Evolutionary conservation across 805 yeast species (phyloP).

Genomic region (Zygosaccharomyces bailii): DNA sequence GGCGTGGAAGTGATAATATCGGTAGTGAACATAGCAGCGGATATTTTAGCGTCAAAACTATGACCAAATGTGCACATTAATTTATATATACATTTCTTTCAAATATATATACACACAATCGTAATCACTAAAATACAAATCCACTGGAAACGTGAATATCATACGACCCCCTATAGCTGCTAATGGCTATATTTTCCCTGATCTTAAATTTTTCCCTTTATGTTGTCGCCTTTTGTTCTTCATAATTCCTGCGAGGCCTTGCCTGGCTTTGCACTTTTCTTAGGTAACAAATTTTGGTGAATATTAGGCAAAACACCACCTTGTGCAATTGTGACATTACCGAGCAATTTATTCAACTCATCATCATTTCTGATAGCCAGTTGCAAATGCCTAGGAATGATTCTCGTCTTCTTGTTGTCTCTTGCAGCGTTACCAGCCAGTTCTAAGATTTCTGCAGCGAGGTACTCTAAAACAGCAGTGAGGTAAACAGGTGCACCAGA

Average conservation of each 20-base stretch:
- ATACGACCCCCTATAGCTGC: not conserved
- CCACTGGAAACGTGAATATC: not conserved
- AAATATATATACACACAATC: not conserved
- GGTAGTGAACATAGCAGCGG: constrained; percentile 70
- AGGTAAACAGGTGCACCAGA: constrained; percentile 97
- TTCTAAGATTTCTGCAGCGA: constrained; percentile 94
- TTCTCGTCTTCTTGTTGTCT: constrained; percentile 97
- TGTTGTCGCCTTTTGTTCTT: constrained; percentile 9
- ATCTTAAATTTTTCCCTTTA: not conserved
- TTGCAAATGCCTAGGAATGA: constrained; percentile 95
- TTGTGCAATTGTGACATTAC: constrained; percentile 91
- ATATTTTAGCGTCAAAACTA: constrained; percentile 41
- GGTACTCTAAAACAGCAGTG: constrained; percentile 90
- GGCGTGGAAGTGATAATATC: constrained; percentile 92
- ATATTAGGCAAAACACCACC: constrained; percentile 98
- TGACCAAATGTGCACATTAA: constrained; percentile 5
- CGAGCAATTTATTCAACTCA: constrained; percentile 86
- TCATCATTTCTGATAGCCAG: constrained; percentile 97
- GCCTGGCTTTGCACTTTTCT: constrained; percentile 54
- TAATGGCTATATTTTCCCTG: too few relatives aligned
- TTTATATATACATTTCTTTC: constrained; percentile 1
- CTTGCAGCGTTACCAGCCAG: constrained; percentile 97
- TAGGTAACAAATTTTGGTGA: constrained; percentile 81
- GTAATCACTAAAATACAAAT: constrained; percentile 5
- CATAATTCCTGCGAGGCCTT: constrained; percentile 61